A percentile compares a stretch with the other conserved stretches of the same genome.
phyloP scores from a whole-genome alignment of 2,329 filamentous ascomycete species.

The Microsporum audouinii region DNA sequence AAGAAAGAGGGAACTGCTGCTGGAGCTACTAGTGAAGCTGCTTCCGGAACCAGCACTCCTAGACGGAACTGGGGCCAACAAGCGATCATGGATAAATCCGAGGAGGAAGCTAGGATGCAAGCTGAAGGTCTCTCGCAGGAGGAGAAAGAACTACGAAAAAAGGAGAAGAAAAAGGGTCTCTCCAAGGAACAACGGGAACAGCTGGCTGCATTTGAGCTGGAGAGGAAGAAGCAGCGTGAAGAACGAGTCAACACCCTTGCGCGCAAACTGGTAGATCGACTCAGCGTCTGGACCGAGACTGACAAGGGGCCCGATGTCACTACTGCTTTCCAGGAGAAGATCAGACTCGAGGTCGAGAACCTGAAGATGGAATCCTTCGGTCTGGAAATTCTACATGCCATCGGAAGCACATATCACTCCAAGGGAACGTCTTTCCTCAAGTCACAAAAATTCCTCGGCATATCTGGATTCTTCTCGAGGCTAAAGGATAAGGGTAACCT shows the following conservation, averaged over 20 bases:
- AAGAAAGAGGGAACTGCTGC: conserved; percentile 4
- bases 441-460: conserved; percentile 92
- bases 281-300: conserved; percentile 94
- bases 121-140: conserved; percentile 57
- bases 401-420: conserved; percentile 78
- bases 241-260: conserved; percentile 78
- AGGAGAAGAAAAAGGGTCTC: conserved; percentile 79
- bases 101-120: conserved; percentile 59
- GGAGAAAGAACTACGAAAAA: conserved; percentile 63
- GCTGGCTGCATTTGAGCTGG: conserved; percentile 73
- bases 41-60: conserved; percentile 37
- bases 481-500: conserved; percentile 94
- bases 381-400: conserved; percentile 88
- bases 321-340: conserved; percentile 84
- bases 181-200: conserved; percentile 90
- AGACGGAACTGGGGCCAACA: conserved; percentile 59
- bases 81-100: conserved; percentile 77
- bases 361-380: conserved; percentile 99
- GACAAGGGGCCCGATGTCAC: conserved; percentile 82
- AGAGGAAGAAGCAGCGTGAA: conserved; percentile 71
- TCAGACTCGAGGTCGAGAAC: conserved; percentile 86
- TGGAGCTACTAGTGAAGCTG: conserved; percentile 13
- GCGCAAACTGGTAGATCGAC: conserved; percentile 75
- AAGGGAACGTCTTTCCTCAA: conserved; percentile 84
- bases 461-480: conserved; percentile 85